Evolutionary conservation across 305 asterid genomes (phyloP).

Genomic region (Fraxinus latifolia): DNA sequence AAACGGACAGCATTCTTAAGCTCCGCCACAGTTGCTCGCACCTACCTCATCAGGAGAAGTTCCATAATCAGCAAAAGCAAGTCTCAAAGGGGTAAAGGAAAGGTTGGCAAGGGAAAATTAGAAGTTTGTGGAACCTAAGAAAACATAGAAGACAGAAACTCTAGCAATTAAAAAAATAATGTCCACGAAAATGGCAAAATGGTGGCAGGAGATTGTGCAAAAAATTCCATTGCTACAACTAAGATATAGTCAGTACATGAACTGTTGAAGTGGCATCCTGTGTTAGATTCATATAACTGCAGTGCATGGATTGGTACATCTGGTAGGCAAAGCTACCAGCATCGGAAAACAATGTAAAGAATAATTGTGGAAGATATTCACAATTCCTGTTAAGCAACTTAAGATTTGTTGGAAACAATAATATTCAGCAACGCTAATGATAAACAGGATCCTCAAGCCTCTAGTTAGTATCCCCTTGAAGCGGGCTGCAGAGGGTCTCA

Average conservation of each 20-base stretch:
- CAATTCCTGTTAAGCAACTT: background rate
- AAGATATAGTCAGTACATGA: background rate
- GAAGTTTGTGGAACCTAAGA: background rate
- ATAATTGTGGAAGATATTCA: background rate
- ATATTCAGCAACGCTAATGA: background rate
- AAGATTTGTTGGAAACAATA: background rate
- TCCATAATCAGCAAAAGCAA: constrained; percentile 13
- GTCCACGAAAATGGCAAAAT: background rate
- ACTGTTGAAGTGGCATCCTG: background rate
- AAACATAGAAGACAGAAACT: background rate
- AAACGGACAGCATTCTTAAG: constrained; percentile 94
- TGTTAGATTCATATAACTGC: background rate
- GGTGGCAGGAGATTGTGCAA: background rate
- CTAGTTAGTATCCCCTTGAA: background rate
- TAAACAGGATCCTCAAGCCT: background rate
- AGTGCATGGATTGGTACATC: background rate
- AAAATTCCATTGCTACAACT: background rate
- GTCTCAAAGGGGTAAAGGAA: constrained; percentile 1
- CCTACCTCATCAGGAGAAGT: constrained; percentile 35
- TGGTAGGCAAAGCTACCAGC: background rate
- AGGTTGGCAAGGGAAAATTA: background rate
- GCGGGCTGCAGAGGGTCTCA: background rate
- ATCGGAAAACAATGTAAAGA: background rate
- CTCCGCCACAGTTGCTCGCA: constrained; percentile 91
- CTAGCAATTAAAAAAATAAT: background rate